These are phyloP conservation scores for Fabrea salina DNA, from an alignment of 169 alveolate genomes.

Conservation along the genomic window DNA sequence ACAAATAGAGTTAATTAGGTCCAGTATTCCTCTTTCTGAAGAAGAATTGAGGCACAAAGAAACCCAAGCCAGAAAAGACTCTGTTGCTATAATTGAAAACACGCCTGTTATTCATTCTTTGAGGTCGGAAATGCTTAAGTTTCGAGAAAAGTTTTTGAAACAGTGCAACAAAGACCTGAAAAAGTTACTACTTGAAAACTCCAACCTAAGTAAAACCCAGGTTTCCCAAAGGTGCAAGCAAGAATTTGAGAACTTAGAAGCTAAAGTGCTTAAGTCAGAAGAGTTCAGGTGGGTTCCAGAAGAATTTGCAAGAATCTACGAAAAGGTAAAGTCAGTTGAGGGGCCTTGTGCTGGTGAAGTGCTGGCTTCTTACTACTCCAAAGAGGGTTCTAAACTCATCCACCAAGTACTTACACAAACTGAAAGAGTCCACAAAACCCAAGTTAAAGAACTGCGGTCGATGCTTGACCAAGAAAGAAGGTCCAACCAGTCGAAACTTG, in stretches of 20 bases:
- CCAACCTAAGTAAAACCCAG: background rate
- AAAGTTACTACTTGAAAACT: background rate
- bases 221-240: background rate
- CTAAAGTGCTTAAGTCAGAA: background rate
- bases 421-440: background rate
- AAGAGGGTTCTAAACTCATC: background rate
- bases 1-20: background rate
- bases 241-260: constrained; percentile 11
- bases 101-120: background rate
- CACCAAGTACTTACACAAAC: background rate
- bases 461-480: constrained; percentile 10
- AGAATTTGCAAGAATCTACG: background rate
- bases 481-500: background rate
- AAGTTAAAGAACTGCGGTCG: background rate
- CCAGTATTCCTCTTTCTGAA: background rate
- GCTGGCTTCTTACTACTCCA: background rate
- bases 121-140: background rate
- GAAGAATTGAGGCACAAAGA: background rate
- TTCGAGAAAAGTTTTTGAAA: background rate
- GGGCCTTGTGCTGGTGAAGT: background rate
- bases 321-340: background rate
- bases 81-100: background rate
- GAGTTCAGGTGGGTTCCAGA: background rate
- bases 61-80: background rate
- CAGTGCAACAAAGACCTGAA: background rate